phyloP scores from a whole-genome alignment of 2,329 filamentous ascomycete species.

The Monosporascus sp. region DNA sequence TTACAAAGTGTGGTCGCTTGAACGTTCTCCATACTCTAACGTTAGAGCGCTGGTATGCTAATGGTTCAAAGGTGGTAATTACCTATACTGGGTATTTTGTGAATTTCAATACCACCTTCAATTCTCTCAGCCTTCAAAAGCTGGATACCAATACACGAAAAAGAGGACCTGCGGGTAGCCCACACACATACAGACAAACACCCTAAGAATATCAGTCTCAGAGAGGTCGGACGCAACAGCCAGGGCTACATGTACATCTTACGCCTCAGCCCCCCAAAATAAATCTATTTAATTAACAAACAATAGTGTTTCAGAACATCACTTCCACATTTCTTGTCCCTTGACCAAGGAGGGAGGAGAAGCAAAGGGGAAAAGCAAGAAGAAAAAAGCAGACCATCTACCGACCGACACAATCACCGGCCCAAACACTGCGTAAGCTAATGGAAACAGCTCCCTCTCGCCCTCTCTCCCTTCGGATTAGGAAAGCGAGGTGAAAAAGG shows the following conservation, averaged over 20 bases:
- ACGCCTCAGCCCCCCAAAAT: slow-evolving; percentile 5
- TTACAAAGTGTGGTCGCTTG: no score
- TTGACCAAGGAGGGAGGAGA: background rate
- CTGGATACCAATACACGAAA: no score
- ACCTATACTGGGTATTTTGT: no score
- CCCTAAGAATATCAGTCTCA: background rate
- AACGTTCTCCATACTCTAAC: no score
- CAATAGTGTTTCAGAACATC: slow-evolving; percentile 5
- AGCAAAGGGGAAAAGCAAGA: background rate
- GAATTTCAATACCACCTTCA: no score
- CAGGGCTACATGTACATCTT: background rate
- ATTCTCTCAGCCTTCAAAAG: no score
- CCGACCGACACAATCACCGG: background rate
- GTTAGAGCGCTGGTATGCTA: no score
- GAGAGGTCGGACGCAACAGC: background rate
- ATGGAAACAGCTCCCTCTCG: background rate
- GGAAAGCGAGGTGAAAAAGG: background rate
- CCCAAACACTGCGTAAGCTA: background rate
- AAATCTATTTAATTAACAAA: background rate
- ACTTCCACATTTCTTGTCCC: background rate
- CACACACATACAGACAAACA: background rate
- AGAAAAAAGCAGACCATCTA: background rate
- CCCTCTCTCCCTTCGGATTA: background rate
- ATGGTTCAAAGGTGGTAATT: no score
- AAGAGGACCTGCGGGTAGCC: background rate